Evolutionary conservation across 257 asterid species (phyloP), one percentile per base, ranked within the genome.

Genomic region (Verbascum thapsus): DNA sequence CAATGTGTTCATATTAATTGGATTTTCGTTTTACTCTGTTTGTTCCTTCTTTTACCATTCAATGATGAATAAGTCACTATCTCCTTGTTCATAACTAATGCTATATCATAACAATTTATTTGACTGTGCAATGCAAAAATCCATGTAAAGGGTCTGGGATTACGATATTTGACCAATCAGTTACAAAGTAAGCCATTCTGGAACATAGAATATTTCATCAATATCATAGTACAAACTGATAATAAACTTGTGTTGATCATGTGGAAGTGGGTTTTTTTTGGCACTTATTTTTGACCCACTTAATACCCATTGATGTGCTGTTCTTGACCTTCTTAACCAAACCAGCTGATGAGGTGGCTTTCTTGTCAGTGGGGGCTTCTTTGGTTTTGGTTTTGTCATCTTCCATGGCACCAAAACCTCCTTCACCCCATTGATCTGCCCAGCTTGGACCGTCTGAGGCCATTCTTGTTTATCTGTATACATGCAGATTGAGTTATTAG

Each of bases 401-500:
- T 38, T 55, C 80, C 73, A 88, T 78, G 18, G 83, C 90, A 35
- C 96, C 98, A 61, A 88, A 64, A 0, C 98, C 98, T 58, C 98
- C 96, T 35, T 84, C 81, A 0, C 97, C 97, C 98, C 98, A 88
- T 67, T 88, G 98, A 83, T 91, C 98, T 47, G 96, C 97, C 98
- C 97, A 91, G 76, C 96, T 87, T 5, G 88, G 82, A 22, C 77
- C 96, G 8, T 86, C 95, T 0, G 69, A 53, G 17, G 94, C 84
- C 96, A 88, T 91, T 5, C 9, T 10, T 50, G 49, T 23, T 48
- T 18, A 4, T 13, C 74, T 68, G 55, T 65, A 37, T 58, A 22
- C 15, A 13, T n/a, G n/a, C 3, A 53, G 12, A 30, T 16, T 26
- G n/a, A n/a, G n/a, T n/a, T n/a, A n/a, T n/a, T n/a, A n/a, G 13